Evolutionary conservation across 495 filamentous ascomycete genomes (phyloP), one percentile per base, ranked within the genome.

Genomic region (Talaromyces liani): DNA sequence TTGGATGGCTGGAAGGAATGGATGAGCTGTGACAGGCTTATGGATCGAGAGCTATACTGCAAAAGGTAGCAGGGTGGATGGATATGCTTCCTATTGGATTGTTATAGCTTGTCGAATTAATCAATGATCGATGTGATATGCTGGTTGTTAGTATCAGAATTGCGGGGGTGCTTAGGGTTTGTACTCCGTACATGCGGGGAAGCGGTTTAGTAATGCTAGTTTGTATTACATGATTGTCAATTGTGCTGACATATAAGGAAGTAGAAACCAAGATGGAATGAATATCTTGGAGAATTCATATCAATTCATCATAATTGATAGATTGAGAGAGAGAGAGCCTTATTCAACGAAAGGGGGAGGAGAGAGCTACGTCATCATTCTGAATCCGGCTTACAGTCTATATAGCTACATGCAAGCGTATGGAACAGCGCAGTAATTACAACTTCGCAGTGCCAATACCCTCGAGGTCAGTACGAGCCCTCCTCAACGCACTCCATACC

Each of bases 401-500:
- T 24, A 24, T n/a, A 58, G 2, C 4, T 31, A 58, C 6, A 34
- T 33, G 10, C 9, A 33, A 1, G 29, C 5, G 12, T 25, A 45
- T 51, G 10, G 18, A 29, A 8, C 25, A 18, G 31, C 33, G 4
- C 24, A 6, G n/a, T 25, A 36, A 20, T 1, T 27, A 62, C 60
- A 62, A 8, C 47, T 54, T 62, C 60, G 60, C 45, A 2, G 16
- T 3, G 3, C 6, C 9, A 1, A 0, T 10, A 33, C 29, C 3
- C 58, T 36, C 58, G 22, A 24, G 22, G 22, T 27, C 27, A 27
- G 27, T 5, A 27, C 27, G 27, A 27, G 59, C 33, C 36, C 18
- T 47, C 20, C 34, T 10, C 36, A 64, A 14, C 53, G 61, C 54
- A 51, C 31, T 22, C 62, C 65, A 58, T 4, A 61, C 34, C 5